Base-by-base conservation (phyloP, 2,329 filamentous ascomycete genomes). In the Ceratocystiopsis brevicomis region DNA sequence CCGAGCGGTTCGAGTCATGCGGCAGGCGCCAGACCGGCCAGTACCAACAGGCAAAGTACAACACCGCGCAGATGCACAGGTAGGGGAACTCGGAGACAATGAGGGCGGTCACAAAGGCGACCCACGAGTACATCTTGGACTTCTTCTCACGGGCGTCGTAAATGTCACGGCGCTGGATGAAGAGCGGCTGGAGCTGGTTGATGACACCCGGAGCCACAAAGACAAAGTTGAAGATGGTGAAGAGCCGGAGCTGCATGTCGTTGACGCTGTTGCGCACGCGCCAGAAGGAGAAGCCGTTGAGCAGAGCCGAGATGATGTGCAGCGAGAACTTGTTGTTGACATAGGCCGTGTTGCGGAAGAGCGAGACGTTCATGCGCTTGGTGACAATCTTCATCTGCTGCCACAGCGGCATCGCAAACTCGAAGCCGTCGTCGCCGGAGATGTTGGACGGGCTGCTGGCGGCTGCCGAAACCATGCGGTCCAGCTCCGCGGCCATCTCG, bases 321-420 rank as follows among this genome's bases (percentile, higher is more conserved):
- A 77, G 59, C 17, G 58, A 50, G 34, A 68, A 52, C 60, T 84
- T 84, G 45, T 76, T 73, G 60, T 78, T 81, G 54, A 83, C 78
- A 59, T 83, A 30, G 25, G 83, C 65, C 0, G 78, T 78, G 1
- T 71, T 80, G 39, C 79, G 71, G 78, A 78, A 83, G 63, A 81
- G 81, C 55, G 82, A 78, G 50, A 77, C 65, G 59, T 80, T 80
- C 13, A 81, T 72, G 51, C 79, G 74, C 21, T 63, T 52, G 16
- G 69, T 67, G 36, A 78, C 76, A 48, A 75, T 64, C 37, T 57
- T 61, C n/a, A 82, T 59, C 53, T 87, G 81, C 9, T 62, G 53
- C 10, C 49, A 51, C 52, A 85, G 79, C 0, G 79, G 73, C 38
- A 78, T 77, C 3, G 81, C 81, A 46, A 85, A 86, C 59, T 84